Base-by-base conservation (phyloP, 208 protist genomes). In the Trypanosoma conorhini region DNA sequence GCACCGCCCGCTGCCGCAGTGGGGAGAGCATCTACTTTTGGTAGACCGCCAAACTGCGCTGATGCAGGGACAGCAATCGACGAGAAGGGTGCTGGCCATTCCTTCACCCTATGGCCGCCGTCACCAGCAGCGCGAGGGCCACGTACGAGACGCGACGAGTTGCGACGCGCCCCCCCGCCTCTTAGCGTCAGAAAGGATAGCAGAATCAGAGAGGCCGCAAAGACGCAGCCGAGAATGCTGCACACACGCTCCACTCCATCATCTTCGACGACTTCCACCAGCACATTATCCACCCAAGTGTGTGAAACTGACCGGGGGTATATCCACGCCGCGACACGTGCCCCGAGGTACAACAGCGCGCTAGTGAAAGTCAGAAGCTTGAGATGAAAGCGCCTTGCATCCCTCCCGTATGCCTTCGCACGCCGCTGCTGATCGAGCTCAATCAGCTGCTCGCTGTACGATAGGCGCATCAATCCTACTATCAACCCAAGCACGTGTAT, bases 221-320 rank as follows among this genome's bases (percentile, higher is more conserved):
- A 69, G 3, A 76, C 60, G 15, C 62, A 73, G 21, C 69, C 71
- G 13, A 70, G 35, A 5, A 80, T 50, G 30, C 3, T 44, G 38
- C 72, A 66, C 0, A 67, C 60, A 24, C 31, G 28, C 1, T 78
- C 74, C 24, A 77, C 22, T 67, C 65, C 71, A 56, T 67, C 72
- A 46, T 87, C 84, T 54, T 82, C 77, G n/a, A 94, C 57, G 51
- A 91, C 88, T 75, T 91, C 85, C 9, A 94, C 83, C 50, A 89
- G 66, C n/a, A 94, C 88, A 24, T 66, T 75, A 40, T 94, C 88
- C 59, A 94, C 87, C 82, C 82, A 89, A 13, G 82, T 78, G 33
- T 85, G 79, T 28, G 58, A 72, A 0, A 81, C 60, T 22, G 76
- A 63, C 55, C 44, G 68, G 0, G 85, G 82, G 66, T 85, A 62